Evolutionary conservation across 768 basidiomycete genomes (phyloP).

Genomic region (Termitomyces sp.): DNA sequence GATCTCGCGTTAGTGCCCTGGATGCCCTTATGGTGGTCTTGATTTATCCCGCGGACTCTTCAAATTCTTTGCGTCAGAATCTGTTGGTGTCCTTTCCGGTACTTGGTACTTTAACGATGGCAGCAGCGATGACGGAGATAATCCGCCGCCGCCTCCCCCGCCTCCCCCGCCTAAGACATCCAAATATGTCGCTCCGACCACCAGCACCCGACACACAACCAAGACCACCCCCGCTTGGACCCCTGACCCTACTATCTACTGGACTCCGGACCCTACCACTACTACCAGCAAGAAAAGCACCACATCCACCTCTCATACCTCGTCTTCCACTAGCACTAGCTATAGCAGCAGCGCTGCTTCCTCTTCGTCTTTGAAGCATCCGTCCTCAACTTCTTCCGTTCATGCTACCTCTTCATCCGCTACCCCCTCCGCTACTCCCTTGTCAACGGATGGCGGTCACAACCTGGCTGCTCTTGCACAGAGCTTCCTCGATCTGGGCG

Average conservation of each 20-base stretch:
- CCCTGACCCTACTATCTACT: constrained; percentile 11
- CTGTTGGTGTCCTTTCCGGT: constrained; percentile 45
- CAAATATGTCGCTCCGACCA: constrained; percentile 9
- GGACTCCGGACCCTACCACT: constrained; percentile 13
- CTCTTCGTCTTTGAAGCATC: background rate
- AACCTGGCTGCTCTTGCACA: constrained; percentile 9
- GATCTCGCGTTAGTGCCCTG: constrained; percentile 1
- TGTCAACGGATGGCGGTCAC: background rate
- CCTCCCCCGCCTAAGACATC: constrained; percentile 9
- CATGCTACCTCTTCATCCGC: constrained; percentile 4
- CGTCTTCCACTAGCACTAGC: constrained; percentile 3
- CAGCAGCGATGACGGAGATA: constrained; percentile 14
- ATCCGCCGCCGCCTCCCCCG: background rate
- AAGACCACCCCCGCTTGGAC: constrained; percentile 9
- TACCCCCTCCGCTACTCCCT: background rate
- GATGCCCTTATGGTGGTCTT: constrained; percentile 46
- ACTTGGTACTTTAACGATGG: constrained; percentile 39
- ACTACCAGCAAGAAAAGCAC: constrained; percentile 2
- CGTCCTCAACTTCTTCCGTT: background rate
- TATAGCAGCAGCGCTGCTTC: background rate
- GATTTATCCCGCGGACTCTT: constrained; percentile 61
- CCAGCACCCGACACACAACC: constrained; percentile 11
- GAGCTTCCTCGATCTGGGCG: constrained; percentile 9
- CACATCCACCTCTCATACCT: background rate
- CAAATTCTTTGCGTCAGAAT: constrained; percentile 39